Evolutionary conservation across 2,329 filamentous ascomycete species (phyloP), one percentile per base, ranked within the genome.

Genomic region (Scleromitrula shiraiana): DNA sequence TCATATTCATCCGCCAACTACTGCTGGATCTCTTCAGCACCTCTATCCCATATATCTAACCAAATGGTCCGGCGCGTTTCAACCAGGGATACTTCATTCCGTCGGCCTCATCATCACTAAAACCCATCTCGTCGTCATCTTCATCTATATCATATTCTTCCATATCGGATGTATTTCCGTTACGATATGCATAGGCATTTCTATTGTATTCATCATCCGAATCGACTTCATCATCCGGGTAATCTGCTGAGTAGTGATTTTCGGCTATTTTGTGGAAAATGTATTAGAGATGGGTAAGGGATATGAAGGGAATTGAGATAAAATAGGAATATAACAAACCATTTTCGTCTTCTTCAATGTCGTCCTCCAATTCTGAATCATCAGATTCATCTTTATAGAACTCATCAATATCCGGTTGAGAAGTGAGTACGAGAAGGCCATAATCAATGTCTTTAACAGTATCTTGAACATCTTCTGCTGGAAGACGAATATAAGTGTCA

Each of bases 171-270:
- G 59, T 53, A 42, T 60, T 60, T 10, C 51, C 50, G 14, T 68
- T 76, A 36, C 72, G 70, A 59, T 74, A 81, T 27, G 68, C 65
- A 60, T 82, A 82, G 1, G 77, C 63, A 46, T 78, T 73, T 8
- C 70, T 68, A 36, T 71, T 76, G 52, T 73, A 77, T 62, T 84
- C 80, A 55, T 85, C 81, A 56, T 88, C 84, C 14, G 79, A 82
- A 37, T 79, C 82, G 12, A 88, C 74, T 62, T 90, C 85, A 46
- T 90, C 85, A 53, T 90, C 85, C 0, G 85, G 85, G 56, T 90
- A 90, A 62, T 90, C 85, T 46, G 84, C 82, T 3, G 81, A 80
- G 61, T 89, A 88, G 65, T 88, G 82, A 59, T 88, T 83, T 62
- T 90, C 85, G 29, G 85, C 83, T 82, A 51, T n/a, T 4, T 2